Base-by-base conservation (phyloP, 2,329 filamentous ascomycete species). In the Fusarium chlamydosporum region DNA sequence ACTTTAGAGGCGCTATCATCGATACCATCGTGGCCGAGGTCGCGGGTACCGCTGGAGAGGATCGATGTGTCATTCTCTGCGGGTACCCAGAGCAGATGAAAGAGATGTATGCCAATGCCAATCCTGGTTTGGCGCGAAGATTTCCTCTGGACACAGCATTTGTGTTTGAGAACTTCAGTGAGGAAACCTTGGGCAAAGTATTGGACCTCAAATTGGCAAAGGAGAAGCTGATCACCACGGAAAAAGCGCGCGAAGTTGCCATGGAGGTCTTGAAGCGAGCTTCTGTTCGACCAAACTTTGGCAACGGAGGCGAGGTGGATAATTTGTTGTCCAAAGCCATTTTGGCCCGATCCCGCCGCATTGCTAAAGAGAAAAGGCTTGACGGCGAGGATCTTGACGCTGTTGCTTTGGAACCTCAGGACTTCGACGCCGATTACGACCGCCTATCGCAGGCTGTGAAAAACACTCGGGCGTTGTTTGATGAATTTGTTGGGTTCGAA, bases 11-110 rank as follows among this genome's bases (percentile, higher is more conserved):
- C 0, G 90, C 88, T 1, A 89, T 93, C 3, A 84, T 94, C 8
- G 91, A 94, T 63, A 93, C 90, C 0, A 88, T 93, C 16, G 91
- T 93, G 0, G 89, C 90, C 0, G 90, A 93, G 69, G 86, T 93
- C 0, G 91, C 93, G 56, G 90, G 86, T 59, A 84, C 84, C 0
- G 87, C 90, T 0, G 89, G 90, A 0, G 91, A 93, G 41, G 91
- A 94, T 74, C 85, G 90, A 6, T 93, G 91, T 61, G 89, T 94
- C 1, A 81, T 94, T 0, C 81, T 94, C 0, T 81, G 93, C 1
- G 92, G 92, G 0, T 94, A 94, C 76, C 83, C 88, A 31, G 86
- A 90, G 0, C 82, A 90, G 70, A 91, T 94, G 87, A 83, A 87
- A 56, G 80, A 85, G 0, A 92, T 94, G 90, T 89, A 93, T 61